These are phyloP conservation scores for Penicillium paradoxum DNA, from an alignment of 495 filamentous ascomycete species.

Conservation along the genomic window DNA sequence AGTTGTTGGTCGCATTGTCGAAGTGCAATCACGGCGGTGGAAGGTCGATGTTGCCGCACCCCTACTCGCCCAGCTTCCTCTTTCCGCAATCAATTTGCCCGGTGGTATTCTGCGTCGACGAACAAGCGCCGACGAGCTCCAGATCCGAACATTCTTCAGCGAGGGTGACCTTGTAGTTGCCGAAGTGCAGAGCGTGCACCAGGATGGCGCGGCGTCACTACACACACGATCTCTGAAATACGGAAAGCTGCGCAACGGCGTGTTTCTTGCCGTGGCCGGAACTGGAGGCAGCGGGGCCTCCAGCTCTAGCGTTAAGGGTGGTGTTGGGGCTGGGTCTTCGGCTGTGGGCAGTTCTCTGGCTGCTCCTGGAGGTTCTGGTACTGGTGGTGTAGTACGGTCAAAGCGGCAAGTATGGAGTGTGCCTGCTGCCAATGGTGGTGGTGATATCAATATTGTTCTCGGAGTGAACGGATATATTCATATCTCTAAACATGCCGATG, in stretches of 20 bases:
- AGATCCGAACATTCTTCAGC: constrained; percentile 87
- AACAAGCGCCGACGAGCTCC: constrained; percentile 90
- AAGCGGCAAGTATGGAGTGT: constrained; percentile 85
- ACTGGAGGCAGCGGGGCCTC: constrained; percentile 64
- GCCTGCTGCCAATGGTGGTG: constrained; percentile 59
- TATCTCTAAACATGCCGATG: constrained; percentile 71
- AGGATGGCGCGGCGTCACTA: constrained; percentile 74
- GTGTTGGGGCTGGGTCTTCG: constrained; percentile 20
- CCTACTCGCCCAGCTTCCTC: constrained; percentile 73
- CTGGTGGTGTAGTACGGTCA: constrained; percentile 69
- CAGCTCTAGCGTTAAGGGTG: constrained; percentile 31
- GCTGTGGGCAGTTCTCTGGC: constrained; percentile 13
- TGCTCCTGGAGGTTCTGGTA: constrained; percentile 15
- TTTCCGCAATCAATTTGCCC: constrained; percentile 87
- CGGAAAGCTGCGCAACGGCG: constrained; percentile 88
- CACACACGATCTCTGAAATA: constrained; percentile 90
- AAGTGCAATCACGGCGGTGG: constrained; percentile 87
- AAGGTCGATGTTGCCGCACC: constrained; percentile 86
- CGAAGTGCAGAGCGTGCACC: constrained; percentile 80
- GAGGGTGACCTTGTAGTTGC: constrained; percentile 88
- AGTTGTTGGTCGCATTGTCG: constrained; percentile 87
- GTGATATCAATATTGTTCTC: constrained; percentile 77
- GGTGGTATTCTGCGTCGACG: constrained; percentile 87
- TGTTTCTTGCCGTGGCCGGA: constrained; percentile 76
- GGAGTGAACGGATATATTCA: constrained; percentile 96